Evolutionary conservation across 768 basidiomycete species (phyloP).

Genomic region (Leucocoprinus leucothites): DNA sequence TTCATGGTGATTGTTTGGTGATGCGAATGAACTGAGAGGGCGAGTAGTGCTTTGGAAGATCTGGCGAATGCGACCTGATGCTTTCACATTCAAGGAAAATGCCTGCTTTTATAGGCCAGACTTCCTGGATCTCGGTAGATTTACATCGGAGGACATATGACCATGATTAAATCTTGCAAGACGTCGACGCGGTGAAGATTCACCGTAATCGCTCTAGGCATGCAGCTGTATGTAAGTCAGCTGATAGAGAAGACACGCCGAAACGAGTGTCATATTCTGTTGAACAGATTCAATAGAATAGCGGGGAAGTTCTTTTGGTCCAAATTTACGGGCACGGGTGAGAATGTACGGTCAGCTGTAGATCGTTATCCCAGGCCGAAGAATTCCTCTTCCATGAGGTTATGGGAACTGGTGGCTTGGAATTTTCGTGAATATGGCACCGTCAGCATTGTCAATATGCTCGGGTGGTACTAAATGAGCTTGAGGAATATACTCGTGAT

Average conservation of each 20-base stretch:
- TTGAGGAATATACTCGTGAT: constrained; percentile 27
- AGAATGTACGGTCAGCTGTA: background rate
- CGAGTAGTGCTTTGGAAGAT: background rate
- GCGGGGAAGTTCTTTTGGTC: background rate
- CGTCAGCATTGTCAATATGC: too few species aligned
- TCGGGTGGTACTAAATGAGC: too few species aligned
- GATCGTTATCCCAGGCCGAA: background rate
- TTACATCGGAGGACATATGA: background rate
- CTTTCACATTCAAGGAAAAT: background rate
- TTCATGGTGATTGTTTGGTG: constrained; percentile 27
- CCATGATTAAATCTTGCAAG: background rate
- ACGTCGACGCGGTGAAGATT: constrained; percentile 3
- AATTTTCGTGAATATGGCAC: too few species aligned
- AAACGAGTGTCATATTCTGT: background rate
- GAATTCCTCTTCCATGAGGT: too few species aligned
- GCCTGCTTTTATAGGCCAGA: constrained; percentile 5
- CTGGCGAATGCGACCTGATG: background rate
- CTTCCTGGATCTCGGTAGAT: constrained; percentile 7
- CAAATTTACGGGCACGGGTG: background rate
- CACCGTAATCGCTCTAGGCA: constrained; percentile 8
- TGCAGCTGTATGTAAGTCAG: background rate
- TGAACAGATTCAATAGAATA: background rate
- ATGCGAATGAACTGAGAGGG: background rate
- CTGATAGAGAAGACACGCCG: background rate
- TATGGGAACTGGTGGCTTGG: too few species aligned